Percentiles rank a stretch among this genome's conserved stretches.
Evolutionary conservation across 1,284 basidiomycete species (phyloP).

Genomic region (Chalciporus sp.): DNA sequence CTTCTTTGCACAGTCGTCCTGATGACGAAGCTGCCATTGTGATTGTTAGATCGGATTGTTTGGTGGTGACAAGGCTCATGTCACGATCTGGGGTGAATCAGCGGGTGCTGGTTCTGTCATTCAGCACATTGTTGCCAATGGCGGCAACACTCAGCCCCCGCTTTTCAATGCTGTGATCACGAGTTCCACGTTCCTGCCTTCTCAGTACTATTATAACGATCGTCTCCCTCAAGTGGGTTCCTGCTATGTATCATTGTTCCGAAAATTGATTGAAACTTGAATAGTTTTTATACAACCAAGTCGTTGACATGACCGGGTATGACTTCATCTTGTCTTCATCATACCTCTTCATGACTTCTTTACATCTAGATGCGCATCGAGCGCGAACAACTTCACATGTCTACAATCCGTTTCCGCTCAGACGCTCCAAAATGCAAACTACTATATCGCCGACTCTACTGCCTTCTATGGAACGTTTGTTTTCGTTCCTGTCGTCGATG

Average conservation of each 20-base stretch:
- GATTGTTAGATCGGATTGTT: too few relatives aligned
- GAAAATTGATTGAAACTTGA: not conserved
- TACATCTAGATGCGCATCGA: constrained; percentile 25
- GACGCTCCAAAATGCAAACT: constrained; percentile 24
- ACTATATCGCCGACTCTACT: constrained; percentile 15
- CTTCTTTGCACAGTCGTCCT: too few relatives aligned
- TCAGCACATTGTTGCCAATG: too few relatives aligned
- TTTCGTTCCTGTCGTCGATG: too few relatives aligned
- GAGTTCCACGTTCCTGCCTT: too few relatives aligned
- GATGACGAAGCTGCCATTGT: too few relatives aligned
- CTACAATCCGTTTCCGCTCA: constrained; percentile 24
- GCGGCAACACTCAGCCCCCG: too few relatives aligned
- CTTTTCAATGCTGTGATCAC: too few relatives aligned
- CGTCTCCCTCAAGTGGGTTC: constrained; percentile 18
- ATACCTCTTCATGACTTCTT: not conserved
- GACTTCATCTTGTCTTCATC: not conserved
- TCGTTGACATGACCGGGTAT: constrained; percentile 17
- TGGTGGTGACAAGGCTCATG: too few relatives aligned
- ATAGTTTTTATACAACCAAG: constrained; percentile 24
- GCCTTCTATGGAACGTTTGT: too few relatives aligned
- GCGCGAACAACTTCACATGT: constrained; percentile 28
- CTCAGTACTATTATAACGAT: constrained; percentile 33
- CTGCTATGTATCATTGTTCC: constrained; percentile 1
- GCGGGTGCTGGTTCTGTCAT: too few relatives aligned
- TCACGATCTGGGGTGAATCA: too few relatives aligned